These are phyloP conservation scores for Rubroboletus satanas DNA, from an alignment of 768 basidiomycete genomes.

Conservation along the genomic window DNA sequence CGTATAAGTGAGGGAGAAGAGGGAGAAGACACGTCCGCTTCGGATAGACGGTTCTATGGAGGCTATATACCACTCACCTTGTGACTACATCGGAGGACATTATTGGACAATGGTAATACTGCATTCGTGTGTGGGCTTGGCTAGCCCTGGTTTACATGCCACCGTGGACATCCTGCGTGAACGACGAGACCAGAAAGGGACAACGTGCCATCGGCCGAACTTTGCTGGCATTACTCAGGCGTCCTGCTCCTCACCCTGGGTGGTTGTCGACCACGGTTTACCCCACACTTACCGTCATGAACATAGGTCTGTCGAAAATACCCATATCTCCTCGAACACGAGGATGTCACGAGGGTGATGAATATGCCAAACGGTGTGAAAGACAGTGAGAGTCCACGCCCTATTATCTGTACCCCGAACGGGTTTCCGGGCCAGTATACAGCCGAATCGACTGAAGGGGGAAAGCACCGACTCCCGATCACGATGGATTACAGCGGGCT, in stretches of 20 bases:
- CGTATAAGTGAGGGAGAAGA: not conserved
- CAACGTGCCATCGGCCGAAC: not conserved
- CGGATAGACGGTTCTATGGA: too few species aligned
- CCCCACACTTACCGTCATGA: not conserved
- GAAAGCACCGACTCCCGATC: not conserved
- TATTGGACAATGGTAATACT: not conserved
- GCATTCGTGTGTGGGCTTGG: not conserved
- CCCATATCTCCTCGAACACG: not conserved
- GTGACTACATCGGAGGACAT: not conserved
- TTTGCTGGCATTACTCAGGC: not conserved
- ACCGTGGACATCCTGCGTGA: not conserved
- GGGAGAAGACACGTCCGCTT: too few species aligned
- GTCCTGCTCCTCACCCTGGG: not conserved
- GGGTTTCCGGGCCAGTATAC: not conserved
- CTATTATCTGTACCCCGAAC: not conserved
- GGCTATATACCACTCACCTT: not conserved
- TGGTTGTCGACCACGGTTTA: not conserved
- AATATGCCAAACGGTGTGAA: not conserved
- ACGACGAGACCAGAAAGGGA: not conserved
- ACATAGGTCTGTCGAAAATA: not conserved
- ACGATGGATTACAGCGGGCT: constrained; percentile 1
- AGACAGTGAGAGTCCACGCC: not conserved
- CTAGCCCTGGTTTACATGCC: not conserved
- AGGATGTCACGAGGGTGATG: not conserved
- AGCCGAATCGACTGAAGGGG: not conserved